phyloP scores from a whole-genome alignment of 2,329 filamentous ascomycete species.

The Diaporthe sp. region DNA sequence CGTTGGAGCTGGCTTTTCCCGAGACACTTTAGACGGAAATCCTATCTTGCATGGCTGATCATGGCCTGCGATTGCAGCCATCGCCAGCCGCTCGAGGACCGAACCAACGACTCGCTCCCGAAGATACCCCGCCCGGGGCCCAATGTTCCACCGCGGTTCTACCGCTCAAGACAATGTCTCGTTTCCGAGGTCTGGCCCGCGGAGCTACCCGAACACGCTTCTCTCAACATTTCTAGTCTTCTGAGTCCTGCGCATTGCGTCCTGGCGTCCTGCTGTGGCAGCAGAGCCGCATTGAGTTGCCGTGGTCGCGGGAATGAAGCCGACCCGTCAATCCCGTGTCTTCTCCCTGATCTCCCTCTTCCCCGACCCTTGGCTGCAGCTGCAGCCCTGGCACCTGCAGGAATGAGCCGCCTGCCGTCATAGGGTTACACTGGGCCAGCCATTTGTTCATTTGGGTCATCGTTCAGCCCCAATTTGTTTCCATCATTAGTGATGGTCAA shows the following conservation, averaged over 20 bases:
- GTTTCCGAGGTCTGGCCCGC: background rate
- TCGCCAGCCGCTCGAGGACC: background rate
- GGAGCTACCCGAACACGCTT: background rate
- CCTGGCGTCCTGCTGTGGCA: background rate
- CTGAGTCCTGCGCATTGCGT: background rate
- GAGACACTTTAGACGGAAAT: background rate
- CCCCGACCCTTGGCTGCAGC: conserved; percentile 13
- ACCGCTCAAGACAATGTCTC: conserved; percentile 10
- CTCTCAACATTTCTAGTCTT: background rate
- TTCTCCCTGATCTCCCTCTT: conserved; percentile 8
- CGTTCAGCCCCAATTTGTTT: background rate
- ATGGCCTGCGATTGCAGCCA: background rate
- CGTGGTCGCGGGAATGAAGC: conserved; percentile 10
- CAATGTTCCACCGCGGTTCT: conserved; percentile 5
- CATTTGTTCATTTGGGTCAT: background rate
- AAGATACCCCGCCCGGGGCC: background rate
- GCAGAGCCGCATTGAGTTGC: conserved; percentile 7
- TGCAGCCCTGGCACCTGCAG: conserved; percentile 32
- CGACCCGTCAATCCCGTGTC: conserved; percentile 26
- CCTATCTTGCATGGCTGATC: background rate
- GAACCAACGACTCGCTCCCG: conserved; percentile 1
- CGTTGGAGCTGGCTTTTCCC: background rate
- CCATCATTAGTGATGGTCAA: background rate
- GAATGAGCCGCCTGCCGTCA: conserved; percentile 33
- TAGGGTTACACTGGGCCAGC: conserved; percentile 17